A percentile compares a stretch with the other conserved stretches of the same genome.
phyloP scores from a whole-genome alignment of 305 asterid genomes.

The Fraxinus ornus region DNA sequence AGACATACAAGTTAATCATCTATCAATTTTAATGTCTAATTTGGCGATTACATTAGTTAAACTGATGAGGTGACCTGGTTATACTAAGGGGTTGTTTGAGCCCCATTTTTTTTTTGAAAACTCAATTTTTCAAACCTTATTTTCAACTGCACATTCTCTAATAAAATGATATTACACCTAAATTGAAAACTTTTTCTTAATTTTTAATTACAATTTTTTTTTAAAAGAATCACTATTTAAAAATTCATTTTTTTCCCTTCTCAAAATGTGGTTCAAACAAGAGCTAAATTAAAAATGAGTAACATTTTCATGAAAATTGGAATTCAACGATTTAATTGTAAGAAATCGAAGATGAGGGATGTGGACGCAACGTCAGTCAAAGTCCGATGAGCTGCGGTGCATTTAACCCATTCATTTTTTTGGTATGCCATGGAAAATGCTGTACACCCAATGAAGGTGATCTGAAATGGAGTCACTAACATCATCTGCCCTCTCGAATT shows the following conservation, averaged over 20 bases:
- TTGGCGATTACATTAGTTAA: neutral
- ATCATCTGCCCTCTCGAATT: slow-evolving; percentile 18
- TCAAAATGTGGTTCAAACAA: too few relatives aligned
- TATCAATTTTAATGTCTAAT: neutral
- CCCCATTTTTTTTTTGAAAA: too few relatives aligned
- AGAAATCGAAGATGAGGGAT: neutral
- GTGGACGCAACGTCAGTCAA: neutral
- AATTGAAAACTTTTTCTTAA: too few relatives aligned
- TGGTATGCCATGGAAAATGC: neutral
- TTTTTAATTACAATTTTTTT: too few relatives aligned
- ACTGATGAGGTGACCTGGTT: neutral
- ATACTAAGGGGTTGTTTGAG: too few relatives aligned
- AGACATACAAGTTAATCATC: too few relatives aligned
- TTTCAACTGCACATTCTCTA: too few relatives aligned
- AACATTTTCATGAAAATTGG: neutral
- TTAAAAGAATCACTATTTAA: too few relatives aligned
- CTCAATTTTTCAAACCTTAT: too few relatives aligned
- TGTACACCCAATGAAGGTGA: neutral
- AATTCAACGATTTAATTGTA: neutral
- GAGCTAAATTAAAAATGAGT: neutral
- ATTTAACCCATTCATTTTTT: neutral
- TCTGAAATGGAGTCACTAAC: neutral
- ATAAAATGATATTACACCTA: too few relatives aligned
- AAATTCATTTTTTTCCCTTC: too few relatives aligned
- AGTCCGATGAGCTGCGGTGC: neutral